Evolutionary conservation across 768 basidiomycete genomes (phyloP).

Genomic region (Auricularia auricula-judae): DNA sequence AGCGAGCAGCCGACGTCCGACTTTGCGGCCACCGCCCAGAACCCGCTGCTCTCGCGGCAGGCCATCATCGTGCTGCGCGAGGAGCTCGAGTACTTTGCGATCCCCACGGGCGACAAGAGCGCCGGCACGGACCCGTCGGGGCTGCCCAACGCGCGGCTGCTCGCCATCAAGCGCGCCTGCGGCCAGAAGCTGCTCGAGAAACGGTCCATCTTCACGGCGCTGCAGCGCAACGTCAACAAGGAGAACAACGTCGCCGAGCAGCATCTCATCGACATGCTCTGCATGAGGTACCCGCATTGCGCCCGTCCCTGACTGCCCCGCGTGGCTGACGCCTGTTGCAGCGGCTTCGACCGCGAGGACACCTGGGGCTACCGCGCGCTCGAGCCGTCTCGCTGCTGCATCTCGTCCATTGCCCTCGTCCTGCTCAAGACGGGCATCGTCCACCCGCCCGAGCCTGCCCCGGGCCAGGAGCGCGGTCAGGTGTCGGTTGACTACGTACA

Average conservation of each 20-base stretch:
- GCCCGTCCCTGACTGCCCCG: not conserved
- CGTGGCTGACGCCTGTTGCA: conserved; percentile 19
- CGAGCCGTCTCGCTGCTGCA: conserved; percentile 93
- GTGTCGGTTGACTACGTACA: conserved; percentile 84
- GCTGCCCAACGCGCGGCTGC: conserved; percentile 63
- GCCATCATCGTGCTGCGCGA: conserved; percentile 97
- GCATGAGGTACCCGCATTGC: conserved; percentile 61
- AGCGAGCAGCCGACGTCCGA: conserved; percentile 52
- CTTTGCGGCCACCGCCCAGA: conserved; percentile 55
- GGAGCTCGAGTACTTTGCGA: conserved; percentile 96
- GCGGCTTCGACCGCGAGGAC: conserved; percentile 96
- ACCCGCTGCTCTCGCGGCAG: conserved; percentile 89
- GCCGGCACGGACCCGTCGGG: conserved; percentile 68
- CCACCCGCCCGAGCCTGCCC: conserved; percentile 40
- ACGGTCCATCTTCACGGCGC: conserved; percentile 89
- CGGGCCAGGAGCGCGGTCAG: conserved; percentile 45
- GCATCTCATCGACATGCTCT: conserved; percentile 99
- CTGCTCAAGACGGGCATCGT: conserved; percentile 93
- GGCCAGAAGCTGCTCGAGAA: conserved; percentile 83
- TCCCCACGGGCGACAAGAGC: conserved; percentile 57
- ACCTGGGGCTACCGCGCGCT: conserved; percentile 95
- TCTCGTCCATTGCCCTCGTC: conserved; percentile 96
- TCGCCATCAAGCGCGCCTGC: conserved; percentile 75
- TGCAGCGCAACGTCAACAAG: conserved; percentile 98
- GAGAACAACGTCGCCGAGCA: conserved; percentile 99